Evolutionary conservation across 805 yeast genomes (phyloP), one percentile per base, ranked within the genome.

Genomic region (Candida khao-thaluensis): DNA sequence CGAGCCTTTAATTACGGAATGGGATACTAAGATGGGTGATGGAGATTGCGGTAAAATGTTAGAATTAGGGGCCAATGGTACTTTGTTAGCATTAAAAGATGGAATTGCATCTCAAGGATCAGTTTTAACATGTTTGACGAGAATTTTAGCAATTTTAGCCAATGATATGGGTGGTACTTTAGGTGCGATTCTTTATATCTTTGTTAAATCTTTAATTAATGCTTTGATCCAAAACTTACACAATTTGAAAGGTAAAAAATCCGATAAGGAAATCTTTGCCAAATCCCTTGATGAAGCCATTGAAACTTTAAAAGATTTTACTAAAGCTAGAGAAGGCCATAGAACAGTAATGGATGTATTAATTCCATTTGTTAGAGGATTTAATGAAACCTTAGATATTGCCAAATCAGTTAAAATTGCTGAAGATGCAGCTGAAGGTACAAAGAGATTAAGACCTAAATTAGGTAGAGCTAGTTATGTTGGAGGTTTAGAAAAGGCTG

Each of bases 1-100:
- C 29, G 69, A 64, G 39, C 66, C 67, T 2, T 61, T 59, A 14
- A 49, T 65, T 37, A 66, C 72, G 12, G 56, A 55, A 17, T 66
- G 68, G 66, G 72, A 66, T 42, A 66, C 72, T 17, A 55, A 59
- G 42, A 60, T 64, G 62, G 71, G 72, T n/a, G 72, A 66, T 43
- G 72, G 72, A 10, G 72, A 66, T 38, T 66, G 72, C 50, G 71
- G 72, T 24, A 60, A 62, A 41, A 64, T 65, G 34, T 53, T 66
- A 29, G 56, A 57, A 37, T 46, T 55, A 15, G 71, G 68, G 7
- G 66, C 62, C 15, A 53, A 52, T 35, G 59, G 59, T 1, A 50
- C 62, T 3, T 40, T 62, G 15, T 35, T 34, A 9, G 55, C 49
- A 5, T 38, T 64, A 11, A 47, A 53, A 15, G 51, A 48, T 7